Base-by-base conservation (phyloP, 2,329 filamentous ascomycete species). In the Diaporthe nobilis region DNA sequence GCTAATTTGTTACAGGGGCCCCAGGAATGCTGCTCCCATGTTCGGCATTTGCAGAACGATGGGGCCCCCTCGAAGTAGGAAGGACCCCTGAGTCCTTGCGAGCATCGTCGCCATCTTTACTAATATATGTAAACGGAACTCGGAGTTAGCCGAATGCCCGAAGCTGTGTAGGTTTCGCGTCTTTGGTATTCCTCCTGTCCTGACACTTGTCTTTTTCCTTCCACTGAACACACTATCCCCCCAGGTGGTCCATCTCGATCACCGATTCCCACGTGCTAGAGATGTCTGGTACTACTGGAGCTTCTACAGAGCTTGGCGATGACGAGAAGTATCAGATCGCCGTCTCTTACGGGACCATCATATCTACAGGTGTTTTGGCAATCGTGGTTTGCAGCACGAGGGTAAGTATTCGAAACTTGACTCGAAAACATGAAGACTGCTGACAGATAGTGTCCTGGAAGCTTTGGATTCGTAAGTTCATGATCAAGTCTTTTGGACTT, bases 281-380 rank as follows among this genome's bases (percentile, higher is more conserved):
- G 3, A 68, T 68, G 63, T 68, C 63, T 12, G 39, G 63, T 39
- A 1, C 47, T 39, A 1, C 47, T 25, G 22, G 17, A 51, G 63
- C 4, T 1, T 10, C 44, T 3, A 12, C 47, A 55, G 61, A 34
- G 20, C 65, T 75, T 28, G 73, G 53, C 28, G 49, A 20, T 28
- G 73, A 75, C 25, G 73, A 75, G 65, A 72, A 31, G 31, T 75
- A 75, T 51, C 42, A 74, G 71, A 74, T 76, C 39, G 71, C 74
- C 17, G 60, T 71, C 31, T 70, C 74, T n/a, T 76, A 76, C 39
- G 71, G 74, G 28, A 76, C 74, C 28, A 76, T 76, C 42, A 61
- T 76, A 44, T 72, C 44, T 42, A 76, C 74, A 22, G 74, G 74
- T 34, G 7, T 51, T 12, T 57, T 74, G 47, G 74, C 74, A n/a